Percentiles rank a stretch among this genome's conserved stretches.
Evolutionary conservation across 768 basidiomycete genomes (phyloP).

Genomic region (Naematelia encephala): DNA sequence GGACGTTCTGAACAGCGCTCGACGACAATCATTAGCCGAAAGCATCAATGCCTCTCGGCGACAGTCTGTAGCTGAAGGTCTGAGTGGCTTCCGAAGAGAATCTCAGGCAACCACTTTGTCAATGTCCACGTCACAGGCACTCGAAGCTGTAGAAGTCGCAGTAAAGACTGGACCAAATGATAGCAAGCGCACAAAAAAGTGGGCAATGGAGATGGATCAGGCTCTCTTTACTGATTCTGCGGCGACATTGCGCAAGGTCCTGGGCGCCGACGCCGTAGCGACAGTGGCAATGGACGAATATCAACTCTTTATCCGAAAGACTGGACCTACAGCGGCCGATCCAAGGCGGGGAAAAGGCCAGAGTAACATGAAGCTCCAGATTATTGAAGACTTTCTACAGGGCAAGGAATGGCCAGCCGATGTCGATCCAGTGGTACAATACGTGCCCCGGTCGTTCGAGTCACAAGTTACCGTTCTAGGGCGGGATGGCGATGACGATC

Average conservation of each 20-base stretch:
- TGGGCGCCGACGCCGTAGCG: slow-evolving; percentile 37
- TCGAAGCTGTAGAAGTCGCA: background rate
- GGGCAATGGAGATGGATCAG: slow-evolving; percentile 16
- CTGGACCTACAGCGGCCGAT: background rate
- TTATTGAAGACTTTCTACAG: slow-evolving; percentile 24
- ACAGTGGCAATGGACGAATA: slow-evolving; percentile 41
- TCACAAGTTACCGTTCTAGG: slow-evolving; percentile 13
- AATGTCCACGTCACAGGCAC: background rate
- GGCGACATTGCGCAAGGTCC: slow-evolving; percentile 26
- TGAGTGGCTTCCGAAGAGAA: too few relatives aligned
- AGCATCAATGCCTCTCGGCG: too few relatives aligned
- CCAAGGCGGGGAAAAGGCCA: slow-evolving; percentile 12
- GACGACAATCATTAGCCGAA: too few relatives aligned
- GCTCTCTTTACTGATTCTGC: slow-evolving; percentile 33
- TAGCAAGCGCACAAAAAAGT: slow-evolving; percentile 20
- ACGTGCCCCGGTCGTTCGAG: slow-evolving; percentile 9
- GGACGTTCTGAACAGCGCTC: too few relatives aligned
- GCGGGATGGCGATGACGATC: background rate
- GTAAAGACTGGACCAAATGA: slow-evolving; percentile 34
- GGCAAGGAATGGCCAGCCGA: slow-evolving; percentile 33
- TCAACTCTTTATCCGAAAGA: slow-evolving; percentile 31
- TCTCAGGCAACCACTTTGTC: background rate
- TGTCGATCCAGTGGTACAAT: slow-evolving; percentile 35
- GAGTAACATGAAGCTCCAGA: slow-evolving; percentile 13
- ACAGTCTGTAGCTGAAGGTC: too few relatives aligned